Evolutionary conservation across 2,329 filamentous ascomycete species (phyloP), one percentile per base, ranked within the genome.

Genomic region (Ascomycota sp.): DNA sequence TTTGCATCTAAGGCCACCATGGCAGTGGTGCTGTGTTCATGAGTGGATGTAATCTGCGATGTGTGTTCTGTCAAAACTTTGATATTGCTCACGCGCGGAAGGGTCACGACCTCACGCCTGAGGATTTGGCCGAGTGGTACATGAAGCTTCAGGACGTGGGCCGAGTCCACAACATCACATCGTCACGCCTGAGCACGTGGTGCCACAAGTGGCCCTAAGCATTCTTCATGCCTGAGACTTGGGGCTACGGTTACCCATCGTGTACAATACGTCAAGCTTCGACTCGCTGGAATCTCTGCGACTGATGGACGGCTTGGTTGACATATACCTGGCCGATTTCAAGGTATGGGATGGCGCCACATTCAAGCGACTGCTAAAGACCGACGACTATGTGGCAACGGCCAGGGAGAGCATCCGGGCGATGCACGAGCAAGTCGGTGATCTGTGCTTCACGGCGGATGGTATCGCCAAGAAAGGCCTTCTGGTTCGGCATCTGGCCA

Each of bases 271-370:
- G 0, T 83, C 75, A 1, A 72, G 75, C 8, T 91, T 79, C 43
- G 81, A 91, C 51, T 81, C 74, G 1, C 54, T 75, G 1, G 72
- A 69, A 3, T 82, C 75, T 1, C 56, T 91, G 1, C 52, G 69
- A 34, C 57, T 89, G 7, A 63, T 91, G 40, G 73, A 89, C 40
- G 80, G 80, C 0, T 55, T 91, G 20, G 69, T 89, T 0, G 80
- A 89, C 46, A 82, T 91, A 27, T 91, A 89, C 45, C 57, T 91
- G n/a, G 75, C 80, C 0, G 80, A 91, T 45, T 89, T 89, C 58
- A 89, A 91, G 48, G 69, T 85, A 8, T 89, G 78, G 79, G 65
- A 65, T 20, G 49, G 61, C 2, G 55, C 49, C 15, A 75, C 76
- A 1, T 75, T 75, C 13, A 74, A 65, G 40, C 61, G 79, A 8